Base-by-base conservation (phyloP, 768 basidiomycete genomes). In the Gloeostereum incarnatum region DNA sequence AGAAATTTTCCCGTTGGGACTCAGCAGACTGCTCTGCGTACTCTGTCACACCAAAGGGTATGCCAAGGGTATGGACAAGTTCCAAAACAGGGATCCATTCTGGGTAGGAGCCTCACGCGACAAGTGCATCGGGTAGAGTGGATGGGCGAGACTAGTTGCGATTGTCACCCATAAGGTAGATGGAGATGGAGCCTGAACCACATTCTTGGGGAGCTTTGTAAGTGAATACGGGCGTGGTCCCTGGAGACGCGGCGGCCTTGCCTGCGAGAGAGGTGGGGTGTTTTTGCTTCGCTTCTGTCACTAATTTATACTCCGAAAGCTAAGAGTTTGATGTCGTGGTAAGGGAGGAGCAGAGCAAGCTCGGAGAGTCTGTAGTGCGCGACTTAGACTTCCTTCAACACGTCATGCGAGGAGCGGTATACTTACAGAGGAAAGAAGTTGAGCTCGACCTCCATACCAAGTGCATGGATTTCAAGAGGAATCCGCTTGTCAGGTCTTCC, bases 391-490 rank as follows among this genome's bases (percentile, higher is more conserved):
- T n/a, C n/a, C n/a, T n/a, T n/a, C n/a, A n/a, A n/a, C n/a, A n/a
- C n/a, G n/a, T n/a, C n/a, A n/a, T n/a, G n/a, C n/a, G 16, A 26
- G 30, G 22, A 2, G 8, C 25, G 6, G n/a, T n/a, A 22, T 16
- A 58, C 65, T 20, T 35, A 68, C 68, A 65, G 30, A 21, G 66
- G 68, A 21, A 67, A 49, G 53, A 57, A 66, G 37, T 66, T 65
- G 26, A 68, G 58, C 43, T 69, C 65, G 9, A 58, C 57, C 47
- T 65, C 68, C 7, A 58, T 56, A 1, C 66, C 64, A 8, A 67
- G 44, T 25, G 59, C 58, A 29, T 69, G 64, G 4, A 67, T 29
- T 25, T 48, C 35, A 19, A 69, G 53, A 6, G 45, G 39, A 18
- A 59, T 50, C 26, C 61, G 56, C 16, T 41, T 38, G 2, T 50